Evolutionary conservation across 2,329 filamentous ascomycete genomes (phyloP).

Genomic region (Fusarium caatingaense): DNA sequence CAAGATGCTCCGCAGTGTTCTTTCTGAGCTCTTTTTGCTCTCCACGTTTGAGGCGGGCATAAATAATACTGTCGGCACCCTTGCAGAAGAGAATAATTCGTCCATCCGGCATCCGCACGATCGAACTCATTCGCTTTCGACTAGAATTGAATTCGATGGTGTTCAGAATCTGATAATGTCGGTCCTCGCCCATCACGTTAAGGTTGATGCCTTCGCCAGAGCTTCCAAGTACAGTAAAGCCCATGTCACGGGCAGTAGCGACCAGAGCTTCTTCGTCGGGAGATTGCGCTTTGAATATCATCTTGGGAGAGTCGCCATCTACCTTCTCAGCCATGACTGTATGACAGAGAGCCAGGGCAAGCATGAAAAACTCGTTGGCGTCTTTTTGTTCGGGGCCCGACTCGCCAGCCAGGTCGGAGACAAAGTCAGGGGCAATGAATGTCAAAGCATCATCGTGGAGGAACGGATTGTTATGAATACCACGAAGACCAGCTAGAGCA

Average conservation of each 20-base stretch:
- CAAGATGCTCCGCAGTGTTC: constrained; percentile 90
- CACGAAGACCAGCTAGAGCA: constrained; percentile 79
- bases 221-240: constrained; percentile 89
- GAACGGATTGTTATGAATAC: constrained; percentile 89
- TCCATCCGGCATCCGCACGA: constrained; percentile 92
- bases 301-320: constrained; percentile 89
- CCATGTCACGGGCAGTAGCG: constrained; percentile 92
- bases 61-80: constrained; percentile 96
- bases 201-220: constrained; percentile 83
- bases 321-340: constrained; percentile 92
- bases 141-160: constrained; percentile 98
- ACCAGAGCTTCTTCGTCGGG: constrained; percentile 96
- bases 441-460: constrained; percentile 90
- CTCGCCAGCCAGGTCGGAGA: constrained; percentile 82
- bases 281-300: constrained; percentile 96
- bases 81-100: constrained; percentile 95
- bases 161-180: constrained; percentile 88
- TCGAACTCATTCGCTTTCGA: constrained; percentile 97
- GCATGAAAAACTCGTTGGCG: constrained; percentile 91
- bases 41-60: constrained; percentile 85
- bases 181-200: constrained; percentile 88
- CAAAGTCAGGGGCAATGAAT: constrained; percentile 91
- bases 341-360: constrained; percentile 94
- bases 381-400: constrained; percentile 80
- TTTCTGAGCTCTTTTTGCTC: constrained; percentile 87